Percentiles rank a stretch among this genome's conserved stretches.
phyloP scores from a whole-genome alignment of 1,284 basidiomycete species.

The Sanguinoderma infundibulare region DNA sequence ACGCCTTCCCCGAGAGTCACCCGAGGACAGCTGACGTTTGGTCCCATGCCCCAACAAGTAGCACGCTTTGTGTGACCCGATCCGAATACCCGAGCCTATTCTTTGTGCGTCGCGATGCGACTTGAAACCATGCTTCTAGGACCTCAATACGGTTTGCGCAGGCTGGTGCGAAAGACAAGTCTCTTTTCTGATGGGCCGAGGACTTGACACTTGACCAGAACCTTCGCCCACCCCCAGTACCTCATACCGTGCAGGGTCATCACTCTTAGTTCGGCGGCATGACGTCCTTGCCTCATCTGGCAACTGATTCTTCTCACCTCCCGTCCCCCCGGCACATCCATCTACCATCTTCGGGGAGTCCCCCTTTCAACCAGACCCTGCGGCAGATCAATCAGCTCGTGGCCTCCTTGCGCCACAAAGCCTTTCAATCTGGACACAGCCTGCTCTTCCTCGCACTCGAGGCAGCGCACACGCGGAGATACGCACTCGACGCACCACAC shows the following conservation, averaged over 20 bases:
- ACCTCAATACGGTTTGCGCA: constrained; percentile 18
- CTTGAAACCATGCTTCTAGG: constrained; percentile 3
- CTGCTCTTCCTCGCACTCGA: constrained; percentile 1
- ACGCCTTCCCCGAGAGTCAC: constrained; percentile 3
- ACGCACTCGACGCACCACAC: constrained; percentile 4
- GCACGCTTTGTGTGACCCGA: constrained; percentile 2
- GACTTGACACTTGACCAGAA: constrained; percentile 19
- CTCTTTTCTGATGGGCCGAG: constrained; percentile 22
- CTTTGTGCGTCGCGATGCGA: constrained; percentile 11
- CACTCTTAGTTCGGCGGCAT: constrained; percentile 18
- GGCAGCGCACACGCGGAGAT: constrained; percentile 6
- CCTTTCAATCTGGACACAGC: constrained; percentile 2
- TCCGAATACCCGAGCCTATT: constrained; percentile 2
- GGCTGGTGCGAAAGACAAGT: constrained; percentile 18
- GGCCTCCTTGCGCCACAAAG: constrained; percentile 25
- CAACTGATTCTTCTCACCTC: constrained; percentile 16
- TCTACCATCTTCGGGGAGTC: constrained; percentile 10
- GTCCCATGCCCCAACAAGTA: background rate
- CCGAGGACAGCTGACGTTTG: background rate
- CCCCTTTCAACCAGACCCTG: constrained; percentile 12
- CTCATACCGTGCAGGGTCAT: constrained; percentile 27
- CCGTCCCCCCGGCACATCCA: constrained; percentile 21
- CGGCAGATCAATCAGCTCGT: constrained; percentile 21
- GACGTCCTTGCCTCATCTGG: constrained; percentile 22
- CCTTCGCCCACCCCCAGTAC: constrained; percentile 22